These are phyloP conservation scores for Coniochaeta pulveracea DNA, from an alignment of 2,329 filamentous ascomycete species.

Conservation along the genomic window DNA sequence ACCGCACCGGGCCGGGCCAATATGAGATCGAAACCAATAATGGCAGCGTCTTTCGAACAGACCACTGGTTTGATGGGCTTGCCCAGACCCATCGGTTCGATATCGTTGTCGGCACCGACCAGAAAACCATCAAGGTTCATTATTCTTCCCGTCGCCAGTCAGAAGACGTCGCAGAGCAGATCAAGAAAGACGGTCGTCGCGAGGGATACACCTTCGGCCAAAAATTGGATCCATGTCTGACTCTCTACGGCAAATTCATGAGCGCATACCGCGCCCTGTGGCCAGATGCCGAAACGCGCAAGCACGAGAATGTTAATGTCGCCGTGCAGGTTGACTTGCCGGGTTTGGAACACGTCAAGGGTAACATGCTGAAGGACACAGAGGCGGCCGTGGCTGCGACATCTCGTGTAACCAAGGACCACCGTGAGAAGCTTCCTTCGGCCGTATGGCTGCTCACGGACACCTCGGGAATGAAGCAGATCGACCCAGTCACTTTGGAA, in stretches of 20 bases:
- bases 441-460: conserved; percentile 48
- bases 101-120: conserved; percentile 35
- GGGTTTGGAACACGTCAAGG: conserved; percentile 3
- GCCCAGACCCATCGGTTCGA: conserved; percentile 63
- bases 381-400: background rate
- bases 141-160: conserved; percentile 64
- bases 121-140: conserved; percentile 30
- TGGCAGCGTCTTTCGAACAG: conserved; percentile 45
- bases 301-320: conserved; percentile 50
- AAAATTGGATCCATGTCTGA: conserved; percentile 61
- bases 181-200: conserved; percentile 47
- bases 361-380: conserved; percentile 11
- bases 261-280: conserved; percentile 34
- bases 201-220: conserved; percentile 56
- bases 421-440: conserved; percentile 27
- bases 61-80: conserved; percentile 73
- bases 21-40: conserved; percentile 45
- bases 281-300: conserved; percentile 15
- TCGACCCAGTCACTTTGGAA: conserved; percentile 63
- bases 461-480: conserved; percentile 39
- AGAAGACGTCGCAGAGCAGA: conserved; percentile 48
- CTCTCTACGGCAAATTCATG: conserved; percentile 62
- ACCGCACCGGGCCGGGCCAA: conserved; percentile 59
- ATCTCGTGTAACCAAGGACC: conserved; percentile 16
- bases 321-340: conserved; percentile 55